Percentiles rank a stretch among this genome's conserved stretches.
Evolutionary conservation across 1,139 yeast genomes (phyloP).

Genomic region (Suhomyces bolitotheri): DNA sequence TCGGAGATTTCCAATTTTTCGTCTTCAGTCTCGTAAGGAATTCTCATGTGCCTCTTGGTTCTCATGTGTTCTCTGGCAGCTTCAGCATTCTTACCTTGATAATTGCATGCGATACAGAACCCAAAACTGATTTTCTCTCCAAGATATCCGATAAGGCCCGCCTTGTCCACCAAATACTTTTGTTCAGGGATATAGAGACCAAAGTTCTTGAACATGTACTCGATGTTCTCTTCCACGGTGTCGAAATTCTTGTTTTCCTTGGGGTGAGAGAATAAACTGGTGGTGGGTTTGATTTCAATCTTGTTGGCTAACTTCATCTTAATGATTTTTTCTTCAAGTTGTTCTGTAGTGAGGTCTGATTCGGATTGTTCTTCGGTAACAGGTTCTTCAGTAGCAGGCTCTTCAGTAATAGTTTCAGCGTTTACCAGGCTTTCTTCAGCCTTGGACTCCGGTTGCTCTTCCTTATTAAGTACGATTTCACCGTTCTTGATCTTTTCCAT

Average conservation of each 20-base stretch:
- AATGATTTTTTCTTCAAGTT: conserved; percentile 52
- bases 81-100: conserved; percentile 79
- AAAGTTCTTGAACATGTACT: conserved; percentile 74
- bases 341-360: conserved; percentile 37
- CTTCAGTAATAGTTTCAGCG: conserved; percentile 7
- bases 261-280: conserved; percentile 76
- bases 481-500: conserved; percentile 33
- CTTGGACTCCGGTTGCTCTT: conserved; percentile 7
- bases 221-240: conserved; percentile 59
- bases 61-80: conserved; percentile 90
- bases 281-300: conserved; percentile 69
- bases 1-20: conserved; percentile 79
- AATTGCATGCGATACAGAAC: conserved; percentile 79
- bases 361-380: conserved; percentile 20
- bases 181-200: conserved; percentile 88
- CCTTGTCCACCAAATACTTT: conserved; percentile 63
- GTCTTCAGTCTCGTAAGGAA: conserved; percentile 84
- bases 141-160: conserved; percentile 71
- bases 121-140: conserved; percentile 87
- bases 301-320: conserved; percentile 57
- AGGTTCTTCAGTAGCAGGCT: conserved; percentile 10
- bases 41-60: conserved; percentile 80
- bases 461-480: conserved; percentile 16
- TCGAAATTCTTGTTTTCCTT: conserved; percentile 35
- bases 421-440: conserved; percentile 8